Evolutionary conservation across 176 grass and related monocot genomes (phyloP), one percentile per base, ranked within the genome.

Genomic region (Melocanna baccifera): DNA sequence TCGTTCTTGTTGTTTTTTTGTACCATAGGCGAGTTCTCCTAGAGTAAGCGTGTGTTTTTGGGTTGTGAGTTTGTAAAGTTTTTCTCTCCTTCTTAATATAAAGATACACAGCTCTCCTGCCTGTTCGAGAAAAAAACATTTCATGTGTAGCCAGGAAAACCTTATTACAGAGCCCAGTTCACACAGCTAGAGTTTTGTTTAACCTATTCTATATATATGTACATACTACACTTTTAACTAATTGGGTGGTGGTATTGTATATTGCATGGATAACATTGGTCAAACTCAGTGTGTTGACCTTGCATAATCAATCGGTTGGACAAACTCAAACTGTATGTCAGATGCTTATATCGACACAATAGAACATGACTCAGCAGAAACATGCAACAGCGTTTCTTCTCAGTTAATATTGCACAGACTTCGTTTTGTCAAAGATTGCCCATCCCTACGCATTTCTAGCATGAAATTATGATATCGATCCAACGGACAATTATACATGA

Each of bases 71-170:
- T n/a, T n/a, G n/a, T n/a, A n/a, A n/a, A n/a, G n/a, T n/a, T n/a
- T n/a, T n/a, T n/a, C n/a, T n/a, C n/a, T n/a, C n/a, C n/a, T n/a
- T n/a, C n/a, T n/a, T n/a, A n/a, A n/a, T n/a, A n/a, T n/a, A n/a
- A n/a, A n/a, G n/a, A n/a, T n/a, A n/a, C n/a, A n/a, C n/a, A n/a
- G n/a, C n/a, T n/a, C n/a, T n/a, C n/a, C n/a, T n/a, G n/a, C n/a
- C n/a, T n/a, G n/a, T n/a, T n/a, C n/a, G n/a, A n/a, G n/a, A n/a
- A n/a, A n/a, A n/a, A n/a, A 81, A 34, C 53, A 90, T 78, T 90
- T 55, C 73, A 78, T 87, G 59, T 79, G 47, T 3, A 58, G 20
- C 41, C 48, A 84, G 16, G 4, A 36, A 56, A 79, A 66, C 19
- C n/a, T 66, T 19, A 62, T 65, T 73, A 51, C 2, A 39, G 13